Base-by-base conservation (phyloP, 768 basidiomycete species). In the Suillus variegatus region DNA sequence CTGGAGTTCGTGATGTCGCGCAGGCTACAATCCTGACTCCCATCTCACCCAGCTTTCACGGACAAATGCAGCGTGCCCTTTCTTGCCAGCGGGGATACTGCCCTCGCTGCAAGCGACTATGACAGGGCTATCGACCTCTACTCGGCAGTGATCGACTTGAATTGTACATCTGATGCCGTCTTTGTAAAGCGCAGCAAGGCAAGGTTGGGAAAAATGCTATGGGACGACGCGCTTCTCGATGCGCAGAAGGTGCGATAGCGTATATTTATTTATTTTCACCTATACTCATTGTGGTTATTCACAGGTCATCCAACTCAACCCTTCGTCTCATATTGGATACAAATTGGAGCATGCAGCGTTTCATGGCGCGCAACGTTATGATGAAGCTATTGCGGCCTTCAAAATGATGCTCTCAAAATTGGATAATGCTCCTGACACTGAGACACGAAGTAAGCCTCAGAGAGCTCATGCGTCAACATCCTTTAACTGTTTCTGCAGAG, bases 131-230 rank as follows among this genome's bases (percentile, higher is more conserved):
- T 44, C 3, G 18, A 8, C 7, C 8, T 44, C 4, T 44, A 44
- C 43, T 44, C 18, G 43, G 43, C 8, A 1, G 18, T 3, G 43
- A 44, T 44, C 43, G 6, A 44, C 18, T 7, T 44, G 2, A 20
- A 2, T 1, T 13, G 4, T 49, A 0, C 10, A 22, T n/a, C 0
- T 2, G n/a, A n/a, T 22, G n/a, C 10, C 8, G 4, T 22, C 22
- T 22, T 49, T 49, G 20, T 10, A 49, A 49, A 49, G 2, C 20
- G n/a, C 10, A 13, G 47, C 0, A 22, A 22, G 47, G 47, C 9
- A 22, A 22, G 5, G 47, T 13, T 22, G 4, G 22, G 22, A 0
- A 49, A 13, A 22, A 13, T 3, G 47, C 47, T 22, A 22, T 49
- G 22, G 20, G 1, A 0, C 5, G 47, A 22, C 0, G 47, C n/a